These are phyloP conservation scores for Syzygium malaccense DNA, from an alignment of 441 rosid genomes.

Conservation along the genomic window DNA sequence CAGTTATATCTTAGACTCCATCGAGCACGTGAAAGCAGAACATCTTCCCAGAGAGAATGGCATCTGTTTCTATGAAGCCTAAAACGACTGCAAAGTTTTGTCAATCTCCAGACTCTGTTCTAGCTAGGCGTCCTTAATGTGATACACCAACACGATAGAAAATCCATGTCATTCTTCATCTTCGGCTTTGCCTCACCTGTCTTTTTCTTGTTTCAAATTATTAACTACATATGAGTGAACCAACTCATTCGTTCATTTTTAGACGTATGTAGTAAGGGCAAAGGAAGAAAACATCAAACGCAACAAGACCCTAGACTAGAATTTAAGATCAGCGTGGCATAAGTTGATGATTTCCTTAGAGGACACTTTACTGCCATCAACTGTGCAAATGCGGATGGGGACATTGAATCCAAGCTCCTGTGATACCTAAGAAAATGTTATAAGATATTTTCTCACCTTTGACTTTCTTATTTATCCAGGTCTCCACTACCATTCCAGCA, in stretches of 20 bases:
- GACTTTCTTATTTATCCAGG: constrained; percentile 74
- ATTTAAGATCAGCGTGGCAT: background rate
- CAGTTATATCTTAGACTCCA: background rate
- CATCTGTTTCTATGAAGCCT: background rate
- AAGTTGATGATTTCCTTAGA: background rate
- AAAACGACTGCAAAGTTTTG: background rate
- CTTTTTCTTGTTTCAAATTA: background rate
- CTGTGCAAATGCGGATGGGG: background rate
- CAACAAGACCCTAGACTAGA: background rate
- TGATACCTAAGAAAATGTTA: background rate
- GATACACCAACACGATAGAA: background rate
- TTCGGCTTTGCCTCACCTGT: background rate
- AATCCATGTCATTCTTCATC: background rate
- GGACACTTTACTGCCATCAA: background rate
- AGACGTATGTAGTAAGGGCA: background rate
- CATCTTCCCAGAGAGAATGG: background rate
- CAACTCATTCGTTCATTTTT: background rate
- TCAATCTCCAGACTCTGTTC: background rate
- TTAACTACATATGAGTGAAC: background rate
- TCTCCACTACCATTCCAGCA: constrained; percentile 81
- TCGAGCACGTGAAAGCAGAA: background rate
- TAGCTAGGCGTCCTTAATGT: background rate
- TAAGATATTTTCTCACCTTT: constrained; percentile 31
- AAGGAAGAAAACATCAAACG: background rate
- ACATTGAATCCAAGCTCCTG: background rate